phyloP scores from a whole-genome alignment of 345 rosid species.

The Moricandia arvensis region DNA sequence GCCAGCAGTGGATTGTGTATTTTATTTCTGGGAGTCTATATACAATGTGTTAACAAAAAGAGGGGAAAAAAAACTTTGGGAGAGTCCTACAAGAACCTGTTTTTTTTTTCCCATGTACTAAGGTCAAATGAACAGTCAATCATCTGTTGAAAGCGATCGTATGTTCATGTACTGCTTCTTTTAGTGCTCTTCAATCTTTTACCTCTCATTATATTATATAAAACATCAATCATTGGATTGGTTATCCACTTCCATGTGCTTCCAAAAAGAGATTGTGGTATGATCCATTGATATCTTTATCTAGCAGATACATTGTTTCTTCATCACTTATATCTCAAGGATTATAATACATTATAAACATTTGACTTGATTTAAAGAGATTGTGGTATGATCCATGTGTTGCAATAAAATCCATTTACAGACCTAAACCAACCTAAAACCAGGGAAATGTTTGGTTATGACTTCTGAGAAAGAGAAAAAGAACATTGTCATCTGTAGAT shows the following conservation, averaged over 20 bases:
- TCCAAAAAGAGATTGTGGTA: slow-evolving; percentile 30
- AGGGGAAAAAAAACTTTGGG: background rate
- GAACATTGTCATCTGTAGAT: background rate
- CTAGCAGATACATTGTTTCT: slow-evolving; percentile 12
- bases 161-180: slow-evolving; percentile 36
- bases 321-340: slow-evolving; percentile 2
- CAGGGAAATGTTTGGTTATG: no score
- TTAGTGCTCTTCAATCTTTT: slow-evolving; percentile 33
- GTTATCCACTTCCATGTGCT: slow-evolving; percentile 38
- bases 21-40: no score
- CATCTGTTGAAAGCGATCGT: slow-evolving; percentile 34
- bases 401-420: background rate
- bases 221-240: slow-evolving; percentile 33
- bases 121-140: slow-evolving; percentile 40
- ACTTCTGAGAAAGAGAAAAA: background rate
- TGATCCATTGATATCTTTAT: slow-evolving; percentile 16
- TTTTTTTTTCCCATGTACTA: slow-evolving; percentile 31
- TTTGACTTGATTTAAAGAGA: slow-evolving; percentile 36
- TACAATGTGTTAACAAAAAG: slow-evolving; percentile 10
- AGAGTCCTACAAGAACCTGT: slow-evolving; percentile 23
- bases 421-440: background rate
- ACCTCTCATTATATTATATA: background rate
- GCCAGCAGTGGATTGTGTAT: no score
- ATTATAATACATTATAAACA: background rate
- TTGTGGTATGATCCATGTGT: no score